These are phyloP conservation scores for Pyrenula massariospora DNA, from an alignment of 495 filamentous ascomycete genomes.

Conservation along the genomic window DNA sequence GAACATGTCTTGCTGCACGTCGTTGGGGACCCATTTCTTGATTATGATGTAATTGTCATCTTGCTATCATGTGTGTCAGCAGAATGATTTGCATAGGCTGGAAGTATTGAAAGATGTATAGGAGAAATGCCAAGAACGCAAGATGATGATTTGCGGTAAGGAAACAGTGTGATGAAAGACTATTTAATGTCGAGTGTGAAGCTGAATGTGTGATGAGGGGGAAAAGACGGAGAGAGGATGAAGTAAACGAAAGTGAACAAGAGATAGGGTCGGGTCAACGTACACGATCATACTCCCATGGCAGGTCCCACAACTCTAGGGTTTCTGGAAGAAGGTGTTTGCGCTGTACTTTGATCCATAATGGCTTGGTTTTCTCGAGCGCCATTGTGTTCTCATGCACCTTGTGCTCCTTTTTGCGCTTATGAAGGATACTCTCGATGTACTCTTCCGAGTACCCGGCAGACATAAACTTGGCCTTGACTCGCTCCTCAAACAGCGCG, in stretches of 20 bases:
- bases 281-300: conserved; percentile 42
- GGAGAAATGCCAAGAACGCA: too few relatives aligned
- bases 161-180: too few relatives aligned
- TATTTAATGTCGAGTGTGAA: too few relatives aligned
- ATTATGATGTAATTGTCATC: conserved; percentile 65
- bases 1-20: conserved; percentile 63
- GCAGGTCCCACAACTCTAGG: conserved; percentile 30
- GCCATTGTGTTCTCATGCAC: conserved; percentile 33
- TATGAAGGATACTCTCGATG: conserved; percentile 44
- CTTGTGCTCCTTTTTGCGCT: conserved; percentile 40
- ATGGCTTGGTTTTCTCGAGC: conserved; percentile 25
- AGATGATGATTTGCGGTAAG: too few relatives aligned
- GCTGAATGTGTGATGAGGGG: too few relatives aligned
- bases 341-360: conserved; percentile 42
- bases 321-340: conserved; percentile 39
- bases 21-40: conserved; percentile 62
- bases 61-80: conserved; percentile 20
- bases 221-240: too few relatives aligned
- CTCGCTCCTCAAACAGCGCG: conserved; percentile 31
- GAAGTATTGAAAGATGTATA: too few relatives aligned
- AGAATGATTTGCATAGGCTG: neutral
- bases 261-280: too few relatives aligned
- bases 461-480: conserved; percentile 18
- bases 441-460: conserved; percentile 29
- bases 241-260: too few relatives aligned